Percentiles rank a stretch among this genome's conserved stretches.
Evolutionary conservation across 179 eudicot species (phyloP).

Genomic region (Spinacia oleracea): DNA sequence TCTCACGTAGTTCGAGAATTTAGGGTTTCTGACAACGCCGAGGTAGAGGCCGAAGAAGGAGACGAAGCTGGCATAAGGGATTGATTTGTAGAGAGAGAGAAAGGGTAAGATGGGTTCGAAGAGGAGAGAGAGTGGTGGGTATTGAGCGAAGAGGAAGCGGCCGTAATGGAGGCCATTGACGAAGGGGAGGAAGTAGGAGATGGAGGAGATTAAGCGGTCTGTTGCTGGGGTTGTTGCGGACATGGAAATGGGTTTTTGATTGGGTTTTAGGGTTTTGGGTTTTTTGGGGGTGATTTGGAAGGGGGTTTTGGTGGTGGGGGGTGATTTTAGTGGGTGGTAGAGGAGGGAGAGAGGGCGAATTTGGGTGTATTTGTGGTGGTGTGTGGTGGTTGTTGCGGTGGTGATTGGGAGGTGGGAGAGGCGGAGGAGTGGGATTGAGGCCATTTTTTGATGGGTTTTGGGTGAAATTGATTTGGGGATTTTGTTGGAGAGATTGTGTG

Average conservation of each 20-base stretch:
- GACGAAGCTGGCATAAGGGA: constrained; percentile 72
- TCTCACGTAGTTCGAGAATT: constrained; percentile 54
- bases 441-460: constrained; percentile 53
- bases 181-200: constrained; percentile 71
- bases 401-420: constrained; percentile 34
- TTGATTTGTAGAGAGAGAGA: constrained; percentile 55
- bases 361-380: constrained; percentile 19
- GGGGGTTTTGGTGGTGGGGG: constrained; percentile 27
- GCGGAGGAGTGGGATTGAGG: constrained; percentile 62
- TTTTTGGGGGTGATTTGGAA: constrained; percentile 18
- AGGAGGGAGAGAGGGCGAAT: constrained; percentile 17
- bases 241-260: constrained; percentile 18
- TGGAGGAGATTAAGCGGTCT: constrained; percentile 81
- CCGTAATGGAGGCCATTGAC: constrained; percentile 88
- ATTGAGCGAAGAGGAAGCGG: constrained; percentile 65
- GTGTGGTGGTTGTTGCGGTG: constrained; percentile 22
- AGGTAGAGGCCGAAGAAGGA: constrained; percentile 70
- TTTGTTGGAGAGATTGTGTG: not conserved
- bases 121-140: constrained; percentile 51
- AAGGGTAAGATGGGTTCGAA: constrained; percentile 68
- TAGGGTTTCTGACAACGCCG: constrained; percentile 66
- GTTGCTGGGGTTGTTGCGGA: constrained; percentile 57
- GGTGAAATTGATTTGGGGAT: too few relatives aligned
- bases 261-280: constrained; percentile 13
- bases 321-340: constrained; percentile 38